Base-by-base conservation (phyloP, 2,329 filamentous ascomycete genomes). In the Macrophomina pseudophaseolina region DNA sequence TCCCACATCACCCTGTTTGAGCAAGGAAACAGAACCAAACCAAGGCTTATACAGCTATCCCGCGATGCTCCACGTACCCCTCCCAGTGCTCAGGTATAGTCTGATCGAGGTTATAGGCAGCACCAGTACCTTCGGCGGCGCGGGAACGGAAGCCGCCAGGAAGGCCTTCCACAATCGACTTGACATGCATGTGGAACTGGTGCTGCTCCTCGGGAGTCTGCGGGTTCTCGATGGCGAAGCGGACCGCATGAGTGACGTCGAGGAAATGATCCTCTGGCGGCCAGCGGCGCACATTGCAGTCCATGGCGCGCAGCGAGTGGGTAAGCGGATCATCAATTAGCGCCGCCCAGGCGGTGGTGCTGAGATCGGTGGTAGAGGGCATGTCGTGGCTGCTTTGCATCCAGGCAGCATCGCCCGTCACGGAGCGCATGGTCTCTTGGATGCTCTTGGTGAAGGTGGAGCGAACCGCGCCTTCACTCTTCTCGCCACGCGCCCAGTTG, bases 401-500 rank as follows among this genome's bases (percentile, higher is more conserved):
- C 58, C 58, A 49, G 5, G 12, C 12, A 4, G 33, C 8, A 11
- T 49, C n/a, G 58, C 32, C 44, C 9, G 58, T 48, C 28, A 32
- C 32, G n/a, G 8, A 2, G 58, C 58, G 58, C 58, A 49, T 62
- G 42, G n/a, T 62, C 30, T 18, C 16, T 44, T 62, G 58, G 16
- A 62, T 18, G 58, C 42, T 62, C 44, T 35, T 38, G 58, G 58
- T 62, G 42, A 62, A 38, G 58, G 58, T 62, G 42, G 58, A 40
- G 8, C 58, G 58, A 16, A 62, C 14, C 30, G 58, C 58, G 32
- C 58, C 58, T 44, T 62, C 58, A 30, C 58, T 40, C 5, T 28
- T 33, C 7, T 49, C 30, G 30, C 44, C 58, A 12, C 58, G 42
- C 9, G 44, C 5, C 42, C 33, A 51, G 58, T 62, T 62, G 42